Evolutionary conservation across 2,329 filamentous ascomycete species (phyloP).

Genomic region (Aspergillus sp.): DNA sequence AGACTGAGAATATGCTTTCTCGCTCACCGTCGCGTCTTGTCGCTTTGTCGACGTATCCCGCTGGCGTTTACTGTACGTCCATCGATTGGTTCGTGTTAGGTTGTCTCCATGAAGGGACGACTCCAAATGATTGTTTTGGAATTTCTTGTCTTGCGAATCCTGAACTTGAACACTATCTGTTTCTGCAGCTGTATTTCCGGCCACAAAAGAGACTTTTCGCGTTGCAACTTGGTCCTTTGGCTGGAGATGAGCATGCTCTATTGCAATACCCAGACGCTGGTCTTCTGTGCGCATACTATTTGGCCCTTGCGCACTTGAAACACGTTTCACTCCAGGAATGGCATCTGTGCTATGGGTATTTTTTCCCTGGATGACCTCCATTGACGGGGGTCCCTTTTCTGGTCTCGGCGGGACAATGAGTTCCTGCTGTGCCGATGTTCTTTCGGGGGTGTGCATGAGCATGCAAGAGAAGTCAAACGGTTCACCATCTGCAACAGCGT

Average conservation of each 20-base stretch:
- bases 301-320: background rate
- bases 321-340: background rate
- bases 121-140: background rate
- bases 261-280: background rate
- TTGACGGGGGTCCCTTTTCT: background rate
- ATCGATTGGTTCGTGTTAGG: conserved; percentile 10
- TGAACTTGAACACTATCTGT: conserved; percentile 8
- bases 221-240: conserved; percentile 8
- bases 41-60: conserved; percentile 3
- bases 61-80: conserved; percentile 22
- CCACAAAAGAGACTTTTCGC: conserved; percentile 29
- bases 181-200: background rate
- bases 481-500: conserved; percentile 20
- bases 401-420: background rate
- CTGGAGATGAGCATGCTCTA: background rate
- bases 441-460: conserved; percentile 25
- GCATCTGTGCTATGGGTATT: background rate
- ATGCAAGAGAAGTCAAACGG: conserved; percentile 30
- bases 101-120: background rate
- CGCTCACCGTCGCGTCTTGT: background rate
- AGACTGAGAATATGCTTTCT: background rate
- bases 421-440: background rate
- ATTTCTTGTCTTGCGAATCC: background rate
- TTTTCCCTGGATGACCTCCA: background rate
- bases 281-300: background rate